Base-by-base conservation (phyloP, 2,329 filamentous ascomycete species). In the Trichoderma sp. region DNA sequence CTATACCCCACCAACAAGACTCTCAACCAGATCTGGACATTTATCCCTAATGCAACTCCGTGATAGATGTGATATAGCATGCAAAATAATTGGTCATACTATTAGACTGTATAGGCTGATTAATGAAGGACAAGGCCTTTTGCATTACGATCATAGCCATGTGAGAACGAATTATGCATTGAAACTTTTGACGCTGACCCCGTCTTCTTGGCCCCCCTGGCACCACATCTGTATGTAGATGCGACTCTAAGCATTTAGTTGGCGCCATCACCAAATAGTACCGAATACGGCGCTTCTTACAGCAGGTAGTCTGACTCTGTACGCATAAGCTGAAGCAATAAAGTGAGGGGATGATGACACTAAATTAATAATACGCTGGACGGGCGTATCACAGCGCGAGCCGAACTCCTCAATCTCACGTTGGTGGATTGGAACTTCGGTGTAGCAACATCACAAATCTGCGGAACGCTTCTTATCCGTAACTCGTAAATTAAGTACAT, bases 1-100 rank as follows among this genome's bases (percentile, higher is more conserved):
- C 39, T 68, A 52, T 68, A 64, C 46, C 51, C 58, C 18, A 46
- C 28, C 26, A n/a, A 59, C 6, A n/a, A 49, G 0, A 30, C 16
- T 13, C 11, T 28, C 34, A 64, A 68, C 34, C 66, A 68, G 52
- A 49, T 63, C 34, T 68, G 51, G 58, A 37, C 34, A 13, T 68
- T 68, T 18, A 58, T 56, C 16, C 26, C 37, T n/a, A 28, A 64
- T 51, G 30, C 18, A 2, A 54, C 54, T 18, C 16, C 37, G 16
- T 18, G 5, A 18, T 2, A 43, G 32, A 18, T 18, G 13, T 2
- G 5, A 18, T 18, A 18, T 18, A 7, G 8, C 5, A 43, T 6
- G 16, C 2, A 0, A 3, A 43, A 18, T 7, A 43, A 43, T 43
- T 43, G 37, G 16, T 18, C 37, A 1, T 43, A 7, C 37, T 2